phyloP scores from a whole-genome alignment of 257 asterid species.

The Catharanthus roseus region DNA sequence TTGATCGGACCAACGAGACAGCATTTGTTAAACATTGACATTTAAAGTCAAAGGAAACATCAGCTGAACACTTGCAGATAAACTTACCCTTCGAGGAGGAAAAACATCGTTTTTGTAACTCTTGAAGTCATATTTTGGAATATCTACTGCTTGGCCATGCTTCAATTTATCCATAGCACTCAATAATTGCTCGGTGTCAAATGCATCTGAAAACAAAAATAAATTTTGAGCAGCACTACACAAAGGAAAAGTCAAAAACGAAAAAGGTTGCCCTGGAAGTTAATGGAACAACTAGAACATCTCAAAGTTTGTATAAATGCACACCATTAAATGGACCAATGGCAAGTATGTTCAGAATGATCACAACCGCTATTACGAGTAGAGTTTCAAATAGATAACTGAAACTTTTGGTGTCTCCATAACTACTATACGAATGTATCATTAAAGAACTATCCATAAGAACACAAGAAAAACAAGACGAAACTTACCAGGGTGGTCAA shows the following conservation, averaged over 20 bases:
- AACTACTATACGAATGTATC: neutral
- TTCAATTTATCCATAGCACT: slow-evolving; percentile 65
- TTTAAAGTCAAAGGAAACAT: neutral
- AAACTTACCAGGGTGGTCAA: slow-evolving; percentile 96
- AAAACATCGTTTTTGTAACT: slow-evolving; percentile 63
- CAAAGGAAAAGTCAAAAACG: neutral
- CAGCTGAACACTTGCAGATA: neutral
- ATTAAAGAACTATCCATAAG: neutral
- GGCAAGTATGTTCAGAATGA: neutral
- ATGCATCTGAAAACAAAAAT: slow-evolving; percentile 61
- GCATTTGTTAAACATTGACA: neutral
- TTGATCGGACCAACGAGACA: neutral
- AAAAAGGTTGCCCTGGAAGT: neutral
- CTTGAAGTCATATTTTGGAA: slow-evolving; percentile 92
- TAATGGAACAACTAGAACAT: neutral
- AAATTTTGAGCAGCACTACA: neutral
- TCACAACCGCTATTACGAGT: neutral
- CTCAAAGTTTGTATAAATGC: neutral
- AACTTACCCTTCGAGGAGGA: slow-evolving; percentile 79
- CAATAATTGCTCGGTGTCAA: slow-evolving; percentile 70
- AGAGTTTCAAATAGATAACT: neutral
- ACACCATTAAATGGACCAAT: neutral
- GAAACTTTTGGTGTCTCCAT: neutral
- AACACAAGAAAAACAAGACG: slow-evolving; percentile 4
- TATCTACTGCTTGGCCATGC: slow-evolving; percentile 82